phyloP scores from a whole-genome alignment of 208 protist species.

The Lotmaria passim region DNA sequence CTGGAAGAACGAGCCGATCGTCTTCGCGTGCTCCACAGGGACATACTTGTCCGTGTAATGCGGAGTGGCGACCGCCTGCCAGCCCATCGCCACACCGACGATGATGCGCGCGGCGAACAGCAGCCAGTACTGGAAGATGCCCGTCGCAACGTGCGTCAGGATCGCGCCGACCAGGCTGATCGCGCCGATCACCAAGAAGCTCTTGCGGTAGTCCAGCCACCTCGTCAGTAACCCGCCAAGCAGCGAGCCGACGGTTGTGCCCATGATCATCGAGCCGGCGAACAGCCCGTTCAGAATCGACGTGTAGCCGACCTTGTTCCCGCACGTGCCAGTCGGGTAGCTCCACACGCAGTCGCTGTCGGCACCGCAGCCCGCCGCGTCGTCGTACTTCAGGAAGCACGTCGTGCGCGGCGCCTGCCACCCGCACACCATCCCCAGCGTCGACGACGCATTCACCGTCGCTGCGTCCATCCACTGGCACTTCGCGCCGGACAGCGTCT shows the following conservation, averaged over 20 bases:
- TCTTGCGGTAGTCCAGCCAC: slow-evolving; percentile 23
- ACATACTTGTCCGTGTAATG: slow-evolving; percentile 39
- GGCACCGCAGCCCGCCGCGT: slow-evolving; percentile 15
- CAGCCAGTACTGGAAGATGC: slow-evolving; percentile 32
- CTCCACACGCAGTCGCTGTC: slow-evolving; percentile 35
- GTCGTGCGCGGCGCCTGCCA: slow-evolving; percentile 31
- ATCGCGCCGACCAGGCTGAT: slow-evolving; percentile 14
- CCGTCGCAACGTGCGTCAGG: slow-evolving; percentile 38
- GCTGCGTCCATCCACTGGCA: slow-evolving; percentile 27
- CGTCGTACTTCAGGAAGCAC: slow-evolving; percentile 18
- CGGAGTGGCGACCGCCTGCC: slow-evolving; percentile 26
- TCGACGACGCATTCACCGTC: slow-evolving; percentile 4
- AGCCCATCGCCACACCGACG: slow-evolving; percentile 37
- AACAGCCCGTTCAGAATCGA: slow-evolving; percentile 39
- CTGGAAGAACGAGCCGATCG: slow-evolving; percentile 59
- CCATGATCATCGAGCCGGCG: slow-evolving; percentile 37
- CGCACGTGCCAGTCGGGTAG: slow-evolving; percentile 18
- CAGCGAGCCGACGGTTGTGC: slow-evolving; percentile 32
- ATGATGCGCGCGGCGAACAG: slow-evolving; percentile 39
- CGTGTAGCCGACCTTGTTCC: slow-evolving; percentile 38
- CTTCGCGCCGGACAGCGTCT: slow-evolving; percentile 22
- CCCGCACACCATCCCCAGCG: slow-evolving; percentile 18
- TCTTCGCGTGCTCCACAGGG: slow-evolving; percentile 2
- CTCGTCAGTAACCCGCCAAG: slow-evolving; percentile 23
- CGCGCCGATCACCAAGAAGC: slow-evolving; percentile 37